Conservation (phyloP, 2,329 filamentous ascomycete genomes). For the Gaeumannomyces sp. region DNA sequence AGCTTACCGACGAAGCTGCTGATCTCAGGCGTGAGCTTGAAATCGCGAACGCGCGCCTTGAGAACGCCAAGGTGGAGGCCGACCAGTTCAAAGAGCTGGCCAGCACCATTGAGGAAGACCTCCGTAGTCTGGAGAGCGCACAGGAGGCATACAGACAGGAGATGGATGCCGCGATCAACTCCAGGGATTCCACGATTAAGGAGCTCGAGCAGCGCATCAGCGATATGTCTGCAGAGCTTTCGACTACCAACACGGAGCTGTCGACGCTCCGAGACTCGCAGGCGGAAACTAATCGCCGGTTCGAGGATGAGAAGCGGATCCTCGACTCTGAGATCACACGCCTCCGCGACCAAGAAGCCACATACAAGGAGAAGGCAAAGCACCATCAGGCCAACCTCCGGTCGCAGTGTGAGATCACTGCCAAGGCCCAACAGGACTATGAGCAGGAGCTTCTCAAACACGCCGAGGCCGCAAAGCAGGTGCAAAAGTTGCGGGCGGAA, state of each 20-base stretch:
- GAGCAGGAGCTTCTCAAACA: conserved; percentile 93
- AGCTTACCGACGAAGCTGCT: conserved; percentile 74
- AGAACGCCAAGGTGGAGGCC: conserved; percentile 71
- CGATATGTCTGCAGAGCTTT: conserved; percentile 76
- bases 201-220: conserved; percentile 80
- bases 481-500: conserved; percentile 73
- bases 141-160: conserved; percentile 86
- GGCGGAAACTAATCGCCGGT: conserved; percentile 61
- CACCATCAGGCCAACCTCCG: conserved; percentile 89
- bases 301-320: conserved; percentile 75
- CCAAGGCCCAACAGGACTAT: conserved; percentile 90
- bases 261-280: conserved; percentile 74
- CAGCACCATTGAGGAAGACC: conserved; percentile 78
- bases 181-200: conserved; percentile 73
- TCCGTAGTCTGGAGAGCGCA: conserved; percentile 71
- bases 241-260: conserved; percentile 74
- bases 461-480: conserved; percentile 82
- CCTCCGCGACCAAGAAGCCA: conserved; percentile 77
- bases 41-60: conserved; percentile 70
- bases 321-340: conserved; percentile 74
- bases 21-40: conserved; percentile 86
- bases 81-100: conserved; percentile 88
- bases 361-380: conserved; percentile 70
- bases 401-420: conserved; percentile 86
- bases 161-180: conserved; percentile 65